phyloP scores from a whole-genome alignment of 2,329 filamentous ascomycete genomes.

The Sporothrix brasiliensis region DNA sequence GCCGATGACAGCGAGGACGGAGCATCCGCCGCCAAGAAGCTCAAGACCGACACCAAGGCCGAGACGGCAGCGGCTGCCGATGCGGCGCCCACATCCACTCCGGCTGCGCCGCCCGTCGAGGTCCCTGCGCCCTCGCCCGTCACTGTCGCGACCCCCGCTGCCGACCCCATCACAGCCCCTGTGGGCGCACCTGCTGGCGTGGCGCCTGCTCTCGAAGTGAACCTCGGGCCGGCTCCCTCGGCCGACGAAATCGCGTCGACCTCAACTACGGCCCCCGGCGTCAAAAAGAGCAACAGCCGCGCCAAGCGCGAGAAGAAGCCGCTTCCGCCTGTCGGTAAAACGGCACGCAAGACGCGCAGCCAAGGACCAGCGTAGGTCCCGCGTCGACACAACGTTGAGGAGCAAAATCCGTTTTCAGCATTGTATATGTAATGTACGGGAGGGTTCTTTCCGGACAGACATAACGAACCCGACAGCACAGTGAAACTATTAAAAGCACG shows the following conservation, averaged over 20 bases:
- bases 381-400: neutral
- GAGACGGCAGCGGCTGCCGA: neutral
- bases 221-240: neutral
- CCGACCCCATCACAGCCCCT: neutral
- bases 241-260: neutral
- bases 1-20: conserved; percentile 9
- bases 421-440: neutral
- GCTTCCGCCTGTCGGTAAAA: conserved; percentile 42
- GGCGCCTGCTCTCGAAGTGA: conserved; percentile 8
- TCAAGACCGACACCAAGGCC: conserved; percentile 11
- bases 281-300: conserved; percentile 37
- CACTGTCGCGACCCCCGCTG: neutral
- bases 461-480: neutral
- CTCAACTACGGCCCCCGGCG: neutral
- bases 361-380: conserved; percentile 39
- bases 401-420: neutral
- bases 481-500: neutral
- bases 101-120: conserved; percentile 18
- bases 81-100: neutral
- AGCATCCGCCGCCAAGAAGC: conserved; percentile 34
- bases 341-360: conserved; percentile 47
- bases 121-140: neutral
- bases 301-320: conserved; percentile 40
- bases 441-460: neutral
- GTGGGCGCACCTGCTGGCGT: neutral